Evolutionary conservation across 2,329 filamentous ascomycete genomes (phyloP).

Genomic region (Corinectria fuckeliana): DNA sequence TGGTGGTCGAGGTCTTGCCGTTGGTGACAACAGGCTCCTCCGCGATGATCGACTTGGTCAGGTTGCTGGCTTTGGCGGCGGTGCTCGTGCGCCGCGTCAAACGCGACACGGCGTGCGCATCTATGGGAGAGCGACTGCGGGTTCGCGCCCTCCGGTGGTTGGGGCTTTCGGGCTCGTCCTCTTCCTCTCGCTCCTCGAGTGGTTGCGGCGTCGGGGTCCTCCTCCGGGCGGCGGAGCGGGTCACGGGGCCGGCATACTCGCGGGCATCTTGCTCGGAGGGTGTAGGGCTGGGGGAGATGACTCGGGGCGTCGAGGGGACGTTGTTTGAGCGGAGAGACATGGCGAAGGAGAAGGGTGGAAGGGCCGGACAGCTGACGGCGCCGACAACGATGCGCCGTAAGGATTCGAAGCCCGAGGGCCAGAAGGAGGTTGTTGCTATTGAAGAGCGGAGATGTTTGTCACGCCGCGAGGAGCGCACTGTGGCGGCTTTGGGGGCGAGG

Average conservation of each 20-base stretch:
- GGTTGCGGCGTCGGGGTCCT: slow-evolving; percentile 62
- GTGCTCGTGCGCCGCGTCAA: slow-evolving; percentile 57
- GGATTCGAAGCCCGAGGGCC: slow-evolving; percentile 56
- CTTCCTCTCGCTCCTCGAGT: slow-evolving; percentile 64
- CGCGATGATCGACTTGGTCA: slow-evolving; percentile 27
- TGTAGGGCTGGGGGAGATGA: slow-evolving; percentile 88
- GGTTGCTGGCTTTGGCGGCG: slow-evolving; percentile 40
- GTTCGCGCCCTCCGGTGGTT: slow-evolving; percentile 69
- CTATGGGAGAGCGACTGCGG: slow-evolving; percentile 73
- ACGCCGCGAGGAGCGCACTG: slow-evolving; percentile 52
- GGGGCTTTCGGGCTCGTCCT: slow-evolving; percentile 53
- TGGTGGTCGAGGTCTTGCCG: slow-evolving; percentile 45
- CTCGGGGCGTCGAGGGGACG: slow-evolving; percentile 80
- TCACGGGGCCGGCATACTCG: slow-evolving; percentile 73
- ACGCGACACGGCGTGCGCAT: slow-evolving; percentile 57
- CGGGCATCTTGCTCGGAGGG: slow-evolving; percentile 43
- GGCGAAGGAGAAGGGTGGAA: slow-evolving; percentile 64
- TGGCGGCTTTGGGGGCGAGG: slow-evolving; percentile 20
- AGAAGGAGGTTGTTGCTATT: slow-evolving; percentile 40
- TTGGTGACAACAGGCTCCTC: slow-evolving; percentile 39
- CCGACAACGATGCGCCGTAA: slow-evolving; percentile 61
- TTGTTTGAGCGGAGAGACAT: slow-evolving; percentile 60
- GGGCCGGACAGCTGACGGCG: slow-evolving; percentile 59
- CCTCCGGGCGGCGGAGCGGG: slow-evolving; percentile 72
- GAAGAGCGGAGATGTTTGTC: slow-evolving; percentile 57